Evolutionary conservation across 1,284 basidiomycete genomes (phyloP).

Genomic region (Pseudomicrostroma phylloplanum): DNA sequence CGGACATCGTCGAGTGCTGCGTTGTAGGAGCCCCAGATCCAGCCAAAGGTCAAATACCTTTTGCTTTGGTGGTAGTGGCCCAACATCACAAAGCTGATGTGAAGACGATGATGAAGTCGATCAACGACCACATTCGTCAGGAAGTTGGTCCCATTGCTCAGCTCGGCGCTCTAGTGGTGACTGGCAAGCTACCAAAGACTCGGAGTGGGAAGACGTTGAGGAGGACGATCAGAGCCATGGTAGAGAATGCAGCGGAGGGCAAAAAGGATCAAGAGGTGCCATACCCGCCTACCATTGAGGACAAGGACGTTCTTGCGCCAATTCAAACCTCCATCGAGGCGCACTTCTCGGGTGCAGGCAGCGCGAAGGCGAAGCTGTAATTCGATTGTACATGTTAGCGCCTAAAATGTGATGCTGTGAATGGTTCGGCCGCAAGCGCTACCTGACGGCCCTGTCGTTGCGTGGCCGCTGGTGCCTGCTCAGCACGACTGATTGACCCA

Average conservation of each 20-base stretch:
- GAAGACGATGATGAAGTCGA: constrained; percentile 31
- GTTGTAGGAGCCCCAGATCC: constrained; percentile 45
- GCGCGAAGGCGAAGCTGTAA: not conserved
- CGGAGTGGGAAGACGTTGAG: constrained; percentile 41
- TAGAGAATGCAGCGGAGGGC: constrained; percentile 35
- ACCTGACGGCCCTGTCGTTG: too few species aligned
- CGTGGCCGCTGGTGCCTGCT: too few species aligned
- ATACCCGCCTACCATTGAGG: not conserved
- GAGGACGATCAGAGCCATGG: constrained; percentile 27
- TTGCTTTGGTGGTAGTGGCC: constrained; percentile 34
- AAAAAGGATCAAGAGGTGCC: constrained; percentile 10
- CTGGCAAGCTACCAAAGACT: constrained; percentile 43
- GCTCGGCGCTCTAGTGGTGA: constrained; percentile 22
- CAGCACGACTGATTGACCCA: too few species aligned
- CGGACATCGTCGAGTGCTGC: constrained; percentile 40
- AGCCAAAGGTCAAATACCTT: constrained; percentile 46
- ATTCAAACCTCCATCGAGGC: not conserved
- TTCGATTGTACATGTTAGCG: too few species aligned
- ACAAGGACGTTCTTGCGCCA: constrained; percentile 1
- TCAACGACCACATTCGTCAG: constrained; percentile 37
- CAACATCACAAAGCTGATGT: too few species aligned
- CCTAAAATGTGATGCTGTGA: too few species aligned
- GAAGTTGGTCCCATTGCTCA: constrained; percentile 45
- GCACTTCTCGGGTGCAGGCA: not conserved
- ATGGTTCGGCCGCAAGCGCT: too few species aligned